Evolutionary conservation across 345 rosid species (phyloP), one percentile per base, ranked within the genome.

Genomic region (Pistacia vera): DNA sequence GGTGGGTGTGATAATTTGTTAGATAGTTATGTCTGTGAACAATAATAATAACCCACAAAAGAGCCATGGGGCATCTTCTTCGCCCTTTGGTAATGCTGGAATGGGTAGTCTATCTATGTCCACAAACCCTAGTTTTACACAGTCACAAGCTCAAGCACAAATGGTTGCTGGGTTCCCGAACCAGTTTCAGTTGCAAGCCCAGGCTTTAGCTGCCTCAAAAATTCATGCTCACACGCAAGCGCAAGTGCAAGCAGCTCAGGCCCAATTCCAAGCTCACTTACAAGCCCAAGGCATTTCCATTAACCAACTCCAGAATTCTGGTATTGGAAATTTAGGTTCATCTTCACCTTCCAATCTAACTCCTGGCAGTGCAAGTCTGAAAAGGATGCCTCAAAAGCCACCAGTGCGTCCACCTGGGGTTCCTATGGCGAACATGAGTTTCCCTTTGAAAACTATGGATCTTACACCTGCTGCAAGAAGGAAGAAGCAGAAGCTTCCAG

Each of bases 401-500:
- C 89, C 92, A 0, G 85, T 88, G 78, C 87, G 94, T 28, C 97
- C 99, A 74, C 92, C 97, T 65, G 90, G 89, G 80, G 80, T 84
- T 77, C 84, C 95, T 11, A 83, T 90, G 84, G 63, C 79, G 22
- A 85, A 73, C 86, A 83, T 85, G 70, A 73, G 89, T 65, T 90
- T 98, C 5, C 93, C 97, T 28, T 72, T 91, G 86, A 93, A 90
- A 80, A 76, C 87, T 4, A 87, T 93, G 97, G 99, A 96, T 71
- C 82, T 95, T 30, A 86, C 86, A 0, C 71, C 95, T 51, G 93
- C 99, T 62, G 92, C 92, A 8, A 88, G 94, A 51, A 93, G 85
- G 76, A 96, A 93, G 92, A 96, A 91, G 84, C 98, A 92, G 87
- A 96, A 92, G 87, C 91, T 93, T 78, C 97, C 97, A 0, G 99